Evolutionary conservation across 1,284 basidiomycete species (phyloP), one percentile per base, ranked within the genome.

Genomic region (Tylopilus orsonianus): DNA sequence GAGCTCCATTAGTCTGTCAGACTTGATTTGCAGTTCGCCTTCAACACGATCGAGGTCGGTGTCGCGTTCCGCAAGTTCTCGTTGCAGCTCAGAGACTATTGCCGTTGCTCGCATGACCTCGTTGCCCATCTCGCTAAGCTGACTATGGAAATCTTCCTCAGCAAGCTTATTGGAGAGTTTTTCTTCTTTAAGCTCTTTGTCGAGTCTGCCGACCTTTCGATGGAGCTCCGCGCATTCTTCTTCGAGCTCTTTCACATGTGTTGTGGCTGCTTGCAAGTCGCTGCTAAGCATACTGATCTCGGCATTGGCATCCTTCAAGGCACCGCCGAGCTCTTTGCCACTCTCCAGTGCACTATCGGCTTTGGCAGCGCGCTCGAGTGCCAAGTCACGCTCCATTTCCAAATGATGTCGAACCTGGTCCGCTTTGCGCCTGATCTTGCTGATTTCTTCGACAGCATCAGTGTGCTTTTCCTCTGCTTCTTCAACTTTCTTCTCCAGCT

Each of bases 261-360:
- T 61, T 50, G 75, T 79, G n/a, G 83, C 78, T 41, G 72, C 75
- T 55, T 77, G 74, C 30, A 87, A 63, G 46, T 87, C 80, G 8
- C 71, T 70, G 57, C 76, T 75, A 38, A 81, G 67, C 40, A 75
- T 67, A 23, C 69, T 74, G 16, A 83, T 66, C n/a, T 75, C 73
- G 48, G 81, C 75, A 49, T 87, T 84, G 12, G 82, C 81, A 32
- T 79, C 79, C 50, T 75, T 77, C 46, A 89, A 61, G 51, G 83
- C 82, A 2, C 77, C 76, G 3, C 84, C 85, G 1, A 88, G 72
- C 42, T 87, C 86, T 50, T 75, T 75, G 29, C 76, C 81, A 46
- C 70, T 78, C 58, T 80, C 80, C 39, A 87, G 65, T 12, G 76
- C 76, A 19, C 62, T 67, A 55, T 87, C 84, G 0, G 81, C 83